phyloP scores from a whole-genome alignment of 2,329 filamentous ascomycete genomes.

The Tolypocladium endophyticum region DNA sequence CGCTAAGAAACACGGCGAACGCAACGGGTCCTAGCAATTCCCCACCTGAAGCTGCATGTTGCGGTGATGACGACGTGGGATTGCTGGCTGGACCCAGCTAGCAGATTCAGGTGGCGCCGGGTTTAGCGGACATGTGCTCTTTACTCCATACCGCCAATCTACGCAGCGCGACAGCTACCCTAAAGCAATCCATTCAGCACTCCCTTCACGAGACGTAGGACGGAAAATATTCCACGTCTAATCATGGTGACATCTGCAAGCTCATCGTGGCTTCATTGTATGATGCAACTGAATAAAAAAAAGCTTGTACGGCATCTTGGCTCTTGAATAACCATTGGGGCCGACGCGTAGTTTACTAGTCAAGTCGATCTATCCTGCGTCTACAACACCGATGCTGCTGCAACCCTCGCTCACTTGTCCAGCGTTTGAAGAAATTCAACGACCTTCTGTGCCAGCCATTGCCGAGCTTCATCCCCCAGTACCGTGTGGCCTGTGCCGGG shows the following conservation, averaged over 20 bases:
- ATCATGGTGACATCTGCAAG: neutral
- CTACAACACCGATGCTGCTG: too few species aligned
- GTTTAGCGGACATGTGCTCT: constrained; percentile 1
- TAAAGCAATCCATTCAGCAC: neutral
- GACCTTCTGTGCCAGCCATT: constrained; percentile 39
- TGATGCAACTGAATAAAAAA: neutral
- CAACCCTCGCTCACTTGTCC: constrained; percentile 1
- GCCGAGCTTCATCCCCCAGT: constrained; percentile 29
- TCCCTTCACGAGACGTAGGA: neutral
- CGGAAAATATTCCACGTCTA: neutral
- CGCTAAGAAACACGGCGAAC: neutral
- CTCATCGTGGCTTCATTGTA: too few species aligned
- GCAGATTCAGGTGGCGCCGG: neutral
- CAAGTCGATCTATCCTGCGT: neutral
- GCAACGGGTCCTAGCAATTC: neutral
- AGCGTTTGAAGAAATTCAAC: constrained; percentile 30
- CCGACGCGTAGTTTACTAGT: too few species aligned
- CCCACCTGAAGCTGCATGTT: neutral
- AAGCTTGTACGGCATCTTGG: neutral
- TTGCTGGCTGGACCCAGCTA: neutral
- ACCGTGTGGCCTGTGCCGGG: constrained; percentile 43
- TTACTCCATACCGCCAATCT: neutral
- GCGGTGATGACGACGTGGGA: neutral
- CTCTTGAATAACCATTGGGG: neutral
- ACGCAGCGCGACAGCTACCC: neutral